These are phyloP conservation scores for Trebouxia gelatinosa DNA, from an alignment of 163 green algal species.

Conservation along the genomic window DNA sequence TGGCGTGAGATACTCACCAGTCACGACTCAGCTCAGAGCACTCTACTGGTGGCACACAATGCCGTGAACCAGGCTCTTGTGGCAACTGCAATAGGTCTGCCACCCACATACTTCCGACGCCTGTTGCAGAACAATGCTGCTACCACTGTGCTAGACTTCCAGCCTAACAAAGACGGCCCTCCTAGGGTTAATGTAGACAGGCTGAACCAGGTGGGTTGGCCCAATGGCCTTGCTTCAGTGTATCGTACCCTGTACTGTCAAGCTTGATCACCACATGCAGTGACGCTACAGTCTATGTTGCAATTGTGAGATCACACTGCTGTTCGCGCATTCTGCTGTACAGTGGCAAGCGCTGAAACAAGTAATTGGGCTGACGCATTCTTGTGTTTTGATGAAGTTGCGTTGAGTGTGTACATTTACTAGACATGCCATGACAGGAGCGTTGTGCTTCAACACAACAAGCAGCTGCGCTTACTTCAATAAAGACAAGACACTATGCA, in stretches of 20 bases:
- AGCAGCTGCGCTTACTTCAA: no score
- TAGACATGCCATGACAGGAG: no score
- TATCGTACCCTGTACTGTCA: neutral
- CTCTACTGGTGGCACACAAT: slow-evolving; percentile 96
- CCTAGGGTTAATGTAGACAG: slow-evolving; percentile 44
- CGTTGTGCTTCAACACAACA: no score
- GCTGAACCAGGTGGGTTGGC: slow-evolving; percentile 49
- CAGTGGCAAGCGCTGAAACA: no score
- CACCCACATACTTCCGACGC: slow-evolving; percentile 72
- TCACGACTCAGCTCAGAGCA: slow-evolving; percentile 1
- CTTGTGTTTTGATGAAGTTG: no score
- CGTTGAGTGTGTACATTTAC: no score
- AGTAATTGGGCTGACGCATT: no score
- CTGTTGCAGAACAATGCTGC: slow-evolving; percentile 87
- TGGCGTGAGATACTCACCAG: slow-evolving; percentile 70
- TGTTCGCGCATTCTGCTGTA: no score
- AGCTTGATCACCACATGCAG: no score
- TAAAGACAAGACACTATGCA: no score
- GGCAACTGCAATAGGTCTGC: slow-evolving; percentile 76
- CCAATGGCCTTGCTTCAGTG: neutral
- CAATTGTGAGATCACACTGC: no score
- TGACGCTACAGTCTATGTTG: neutral
- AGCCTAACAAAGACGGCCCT: slow-evolving; percentile 33
- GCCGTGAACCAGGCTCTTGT: slow-evolving; percentile 95
- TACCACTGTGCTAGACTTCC: slow-evolving; percentile 81